A percentile compares a stretch with the other conserved stretches of the same genome.
Evolutionary conservation across 768 basidiomycete genomes (phyloP).

Genomic region (Suillus alpinus): DNA sequence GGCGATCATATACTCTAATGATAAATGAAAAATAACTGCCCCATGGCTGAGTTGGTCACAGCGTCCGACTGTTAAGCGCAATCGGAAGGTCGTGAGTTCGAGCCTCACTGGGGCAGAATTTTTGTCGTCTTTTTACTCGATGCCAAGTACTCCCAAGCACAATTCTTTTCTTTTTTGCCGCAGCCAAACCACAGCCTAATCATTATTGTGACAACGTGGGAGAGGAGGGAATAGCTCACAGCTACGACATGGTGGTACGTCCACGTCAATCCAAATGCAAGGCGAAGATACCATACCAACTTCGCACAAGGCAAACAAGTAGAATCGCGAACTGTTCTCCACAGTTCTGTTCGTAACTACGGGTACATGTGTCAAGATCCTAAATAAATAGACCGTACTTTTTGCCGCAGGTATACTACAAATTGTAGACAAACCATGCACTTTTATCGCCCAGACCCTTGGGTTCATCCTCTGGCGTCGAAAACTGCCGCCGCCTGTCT

Average conservation of each 20-base stretch:
- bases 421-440: conserved; percentile 53
- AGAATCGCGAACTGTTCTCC: background rate
- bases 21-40: conserved; percentile 28
- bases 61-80: conserved; percentile 44
- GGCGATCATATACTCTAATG: background rate
- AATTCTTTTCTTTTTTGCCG: background rate
- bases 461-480: conserved; percentile 34
- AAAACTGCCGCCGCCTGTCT: conserved; percentile 32
- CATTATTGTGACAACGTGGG: too few relatives aligned
- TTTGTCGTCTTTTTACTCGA: too few relatives aligned
- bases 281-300: background rate
- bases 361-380: background rate
- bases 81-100: conserved; percentile 56
- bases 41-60: conserved; percentile 54
- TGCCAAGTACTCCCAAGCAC: too few relatives aligned
- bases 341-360: background rate
- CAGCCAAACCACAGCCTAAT: background rate
- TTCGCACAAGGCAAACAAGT: background rate
- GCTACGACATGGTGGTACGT: too few relatives aligned
- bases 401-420: conserved; percentile 24
- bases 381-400: background rate
- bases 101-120: conserved; percentile 48
- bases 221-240: too few relatives aligned
- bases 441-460: conserved; percentile 46
- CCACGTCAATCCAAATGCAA: too few relatives aligned